phyloP scores from a whole-genome alignment of 1,139 yeast species.

The Pichia inconspicua region DNA sequence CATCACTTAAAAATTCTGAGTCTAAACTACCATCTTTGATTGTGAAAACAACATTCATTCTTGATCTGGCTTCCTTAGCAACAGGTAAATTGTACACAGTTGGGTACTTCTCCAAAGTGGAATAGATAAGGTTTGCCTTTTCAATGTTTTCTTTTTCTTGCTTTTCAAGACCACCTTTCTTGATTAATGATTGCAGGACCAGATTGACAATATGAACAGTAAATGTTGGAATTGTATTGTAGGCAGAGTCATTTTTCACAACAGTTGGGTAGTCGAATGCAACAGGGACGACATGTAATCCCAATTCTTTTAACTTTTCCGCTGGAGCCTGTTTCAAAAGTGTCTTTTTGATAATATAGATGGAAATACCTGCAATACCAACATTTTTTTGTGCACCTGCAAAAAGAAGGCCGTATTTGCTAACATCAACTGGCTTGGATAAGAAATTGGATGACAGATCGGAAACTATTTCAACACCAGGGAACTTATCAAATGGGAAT shows the following conservation, averaged over 20 bases:
- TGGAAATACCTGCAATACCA: slow-evolving; percentile 90
- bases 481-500: slow-evolving; percentile 47
- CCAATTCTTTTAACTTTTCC: slow-evolving; percentile 48
- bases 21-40: slow-evolving; percentile 56
- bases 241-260: slow-evolving; percentile 81
- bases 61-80: slow-evolving; percentile 54
- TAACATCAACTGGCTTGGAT: slow-evolving; percentile 71
- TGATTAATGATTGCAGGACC: slow-evolving; percentile 57
- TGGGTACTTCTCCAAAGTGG: slow-evolving; percentile 58
- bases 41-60: slow-evolving; percentile 91
- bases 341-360: slow-evolving; percentile 79
- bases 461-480: slow-evolving; percentile 76
- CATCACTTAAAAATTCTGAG: slow-evolving; percentile 54
- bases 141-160: slow-evolving; percentile 51
- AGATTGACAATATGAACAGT: slow-evolving; percentile 78
- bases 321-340: slow-evolving; percentile 63
- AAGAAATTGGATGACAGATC: slow-evolving; percentile 93
- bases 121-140: slow-evolving; percentile 35
- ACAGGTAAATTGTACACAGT: slow-evolving; percentile 62
- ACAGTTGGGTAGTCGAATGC: slow-evolving; percentile 84
- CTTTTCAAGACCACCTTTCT: slow-evolving; percentile 49
- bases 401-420: slow-evolving; percentile 77
- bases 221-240: slow-evolving; percentile 91
- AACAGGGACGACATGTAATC: slow-evolving; percentile 75
- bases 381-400: slow-evolving; percentile 99